phyloP scores from a whole-genome alignment of 805 yeast species.

The Cyberlindnera xylosilytica region DNA sequence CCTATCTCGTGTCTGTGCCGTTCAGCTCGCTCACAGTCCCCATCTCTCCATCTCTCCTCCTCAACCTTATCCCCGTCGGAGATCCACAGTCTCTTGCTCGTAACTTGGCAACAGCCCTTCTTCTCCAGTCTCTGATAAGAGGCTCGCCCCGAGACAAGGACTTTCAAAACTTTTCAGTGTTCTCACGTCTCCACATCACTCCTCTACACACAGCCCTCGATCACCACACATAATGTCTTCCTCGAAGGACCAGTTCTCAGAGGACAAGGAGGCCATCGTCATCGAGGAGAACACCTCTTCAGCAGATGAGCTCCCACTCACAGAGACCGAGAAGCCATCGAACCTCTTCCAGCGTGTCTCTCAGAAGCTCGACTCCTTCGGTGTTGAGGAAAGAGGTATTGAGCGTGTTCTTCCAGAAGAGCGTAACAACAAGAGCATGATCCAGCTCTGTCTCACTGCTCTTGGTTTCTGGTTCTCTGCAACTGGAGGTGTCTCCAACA shows the following conservation, averaged over 20 bases:
- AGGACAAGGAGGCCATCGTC: slow-evolving; percentile 10
- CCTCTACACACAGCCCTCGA: background rate
- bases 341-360: slow-evolving; percentile 32
- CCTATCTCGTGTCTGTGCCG: no score
- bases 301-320: background rate
- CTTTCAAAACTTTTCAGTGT: no score
- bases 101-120: no score
- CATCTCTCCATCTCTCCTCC: no score
- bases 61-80: no score
- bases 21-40: no score
- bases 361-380: slow-evolving; percentile 45
- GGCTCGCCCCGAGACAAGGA: no score
- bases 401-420: slow-evolving; percentile 69
- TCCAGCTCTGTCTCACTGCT: slow-evolving; percentile 39
- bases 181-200: no score
- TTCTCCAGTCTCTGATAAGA: no score
- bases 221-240: background rate
- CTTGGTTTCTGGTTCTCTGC: slow-evolving; percentile 82
- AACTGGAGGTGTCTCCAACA: slow-evolving; percentile 80
- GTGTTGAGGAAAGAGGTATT: slow-evolving; percentile 79
- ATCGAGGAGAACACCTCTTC: slow-evolving; percentile 2
- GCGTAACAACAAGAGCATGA: slow-evolving; percentile 32
- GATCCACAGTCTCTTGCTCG: no score
- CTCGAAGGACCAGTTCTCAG: slow-evolving; percentile 1
- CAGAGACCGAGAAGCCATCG: no score